Evolutionary conservation across 129 eudicot species (phyloP).

Genomic region (Flaveria robusta): DNA sequence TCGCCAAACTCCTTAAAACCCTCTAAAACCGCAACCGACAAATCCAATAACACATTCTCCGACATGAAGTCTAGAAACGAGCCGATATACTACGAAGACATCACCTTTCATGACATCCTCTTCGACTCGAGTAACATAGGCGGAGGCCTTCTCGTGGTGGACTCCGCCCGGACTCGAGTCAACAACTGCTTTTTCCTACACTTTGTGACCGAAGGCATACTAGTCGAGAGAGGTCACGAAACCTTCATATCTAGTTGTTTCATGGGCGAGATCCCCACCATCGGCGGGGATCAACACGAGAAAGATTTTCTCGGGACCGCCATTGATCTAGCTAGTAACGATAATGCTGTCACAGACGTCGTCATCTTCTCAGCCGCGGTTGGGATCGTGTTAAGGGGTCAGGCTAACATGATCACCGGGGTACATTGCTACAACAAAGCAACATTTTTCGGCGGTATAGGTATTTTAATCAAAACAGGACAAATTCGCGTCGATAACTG

Average conservation of each 20-base stretch:
- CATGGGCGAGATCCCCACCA: constrained; percentile 62
- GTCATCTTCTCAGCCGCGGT: constrained; percentile 64
- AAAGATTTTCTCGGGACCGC: constrained; percentile 53
- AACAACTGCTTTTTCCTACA: constrained; percentile 61
- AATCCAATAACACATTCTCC: background rate
- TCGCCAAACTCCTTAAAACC: constrained; percentile 40
- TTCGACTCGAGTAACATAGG: constrained; percentile 60
- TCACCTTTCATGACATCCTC: constrained; percentile 68
- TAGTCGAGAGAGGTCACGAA: constrained; percentile 67
- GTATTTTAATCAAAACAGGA: constrained; percentile 57
- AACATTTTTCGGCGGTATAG: constrained; percentile 64
- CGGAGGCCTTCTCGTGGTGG: constrained; percentile 59
- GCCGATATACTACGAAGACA: constrained; percentile 55
- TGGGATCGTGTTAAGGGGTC: constrained; percentile 62
- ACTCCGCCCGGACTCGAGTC: constrained; percentile 61
- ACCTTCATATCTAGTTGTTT: constrained; percentile 59
- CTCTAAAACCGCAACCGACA: background rate
- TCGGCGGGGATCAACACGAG: constrained; percentile 61
- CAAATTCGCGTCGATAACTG: constrained; percentile 51
- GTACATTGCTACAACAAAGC: constrained; percentile 88
- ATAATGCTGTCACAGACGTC: constrained; percentile 66
- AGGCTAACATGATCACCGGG: constrained; percentile 69
- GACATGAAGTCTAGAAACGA: constrained; percentile 34
- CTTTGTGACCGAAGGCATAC: constrained; percentile 66
- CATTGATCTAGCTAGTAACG: constrained; percentile 59